Evolutionary conservation across 192 early-diverging fungal genomes (phyloP).

Genomic region (Jimgerdemannia lactiflua): DNA sequence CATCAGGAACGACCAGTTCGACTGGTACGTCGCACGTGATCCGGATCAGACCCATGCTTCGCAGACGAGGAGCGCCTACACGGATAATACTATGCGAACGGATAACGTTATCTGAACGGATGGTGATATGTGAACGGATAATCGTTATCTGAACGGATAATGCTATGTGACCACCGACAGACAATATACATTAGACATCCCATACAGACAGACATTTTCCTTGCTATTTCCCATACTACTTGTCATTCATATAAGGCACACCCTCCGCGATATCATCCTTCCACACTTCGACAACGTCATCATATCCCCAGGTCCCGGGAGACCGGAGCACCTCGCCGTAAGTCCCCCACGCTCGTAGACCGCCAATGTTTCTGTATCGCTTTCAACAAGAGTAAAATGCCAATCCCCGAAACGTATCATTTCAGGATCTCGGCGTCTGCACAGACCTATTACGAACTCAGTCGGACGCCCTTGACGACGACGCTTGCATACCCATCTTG

Average conservation of each 20-base stretch:
- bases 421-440: slow-evolving; percentile 82
- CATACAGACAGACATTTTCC: no score
- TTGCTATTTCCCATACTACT: not conserved
- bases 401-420: not conserved
- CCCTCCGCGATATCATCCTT: slow-evolving; percentile 54
- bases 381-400: not conserved
- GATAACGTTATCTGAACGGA: no score
- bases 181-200: no score
- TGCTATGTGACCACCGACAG: no score
- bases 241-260: slow-evolving; percentile 38
- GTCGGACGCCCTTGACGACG: slow-evolving; percentile 18
- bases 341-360: not conserved
- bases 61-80: no score
- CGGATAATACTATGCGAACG: no score
- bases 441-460: slow-evolving; percentile 47
- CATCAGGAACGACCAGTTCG: slow-evolving; percentile 90
- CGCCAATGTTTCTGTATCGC: not conserved
- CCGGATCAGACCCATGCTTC: no score
- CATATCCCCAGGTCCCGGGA: slow-evolving; percentile 94
- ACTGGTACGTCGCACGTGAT: slow-evolving; percentile 54
- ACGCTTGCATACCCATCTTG: slow-evolving; percentile 65
- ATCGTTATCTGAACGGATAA: no score
- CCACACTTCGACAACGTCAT: slow-evolving; percentile 87
- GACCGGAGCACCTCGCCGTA: slow-evolving; percentile 60
- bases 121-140: not conserved